Evolutionary conservation across 2,329 filamentous ascomycete species (phyloP).

Genomic region (Penicillium sp.): DNA sequence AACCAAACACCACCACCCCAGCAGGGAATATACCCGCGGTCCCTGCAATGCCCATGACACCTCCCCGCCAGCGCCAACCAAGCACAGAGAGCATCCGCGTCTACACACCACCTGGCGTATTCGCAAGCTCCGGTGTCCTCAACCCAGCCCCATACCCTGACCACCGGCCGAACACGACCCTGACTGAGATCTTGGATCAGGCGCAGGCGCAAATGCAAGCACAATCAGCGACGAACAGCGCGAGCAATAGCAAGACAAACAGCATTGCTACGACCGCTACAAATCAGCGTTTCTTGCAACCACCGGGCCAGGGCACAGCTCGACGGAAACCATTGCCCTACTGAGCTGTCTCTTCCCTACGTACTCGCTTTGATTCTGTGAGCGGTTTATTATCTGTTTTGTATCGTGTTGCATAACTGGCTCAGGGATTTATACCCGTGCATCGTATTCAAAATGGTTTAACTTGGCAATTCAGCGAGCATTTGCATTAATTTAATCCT

Average conservation of each 20-base stretch:
- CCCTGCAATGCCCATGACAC: constrained; percentile 25
- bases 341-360: neutral
- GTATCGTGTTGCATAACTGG: neutral
- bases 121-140: constrained; percentile 32
- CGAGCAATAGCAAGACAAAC: constrained; percentile 4
- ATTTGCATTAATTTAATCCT: neutral
- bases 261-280: neutral
- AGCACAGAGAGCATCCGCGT: constrained; percentile 54
- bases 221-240: neutral
- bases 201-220: constrained; percentile 10
- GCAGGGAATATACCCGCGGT: constrained; percentile 20
- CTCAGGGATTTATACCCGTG: neutral
- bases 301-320: constrained; percentile 7
- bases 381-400: neutral
- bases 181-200: constrained; percentile 24
- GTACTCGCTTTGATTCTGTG: neutral
- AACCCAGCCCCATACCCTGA: constrained; percentile 34
- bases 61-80: constrained; percentile 37
- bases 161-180: constrained; percentile 40
- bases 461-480: neutral
- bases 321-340: constrained; percentile 6
- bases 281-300: constrained; percentile 11
- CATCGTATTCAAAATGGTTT: too few species aligned
- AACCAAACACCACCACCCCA: constrained; percentile 9
- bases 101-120: constrained; percentile 48